These are phyloP conservation scores for Trichoderma simmonsii DNA, from an alignment of 2,329 filamentous ascomycete species.

Conservation along the genomic window DNA sequence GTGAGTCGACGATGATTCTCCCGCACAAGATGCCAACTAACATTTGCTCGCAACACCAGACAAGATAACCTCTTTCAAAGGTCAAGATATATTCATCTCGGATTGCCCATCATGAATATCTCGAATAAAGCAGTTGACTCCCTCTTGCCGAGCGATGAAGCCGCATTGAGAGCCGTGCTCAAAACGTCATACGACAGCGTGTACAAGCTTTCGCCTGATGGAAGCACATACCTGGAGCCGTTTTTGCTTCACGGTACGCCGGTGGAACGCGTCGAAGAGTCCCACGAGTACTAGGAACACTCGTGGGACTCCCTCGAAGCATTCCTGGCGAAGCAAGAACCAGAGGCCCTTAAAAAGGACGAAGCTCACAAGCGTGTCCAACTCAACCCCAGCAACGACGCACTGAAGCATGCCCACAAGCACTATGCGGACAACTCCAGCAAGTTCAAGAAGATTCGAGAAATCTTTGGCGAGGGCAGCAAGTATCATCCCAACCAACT, in stretches of 20 bases:
- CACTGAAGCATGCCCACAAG: constrained; percentile 22
- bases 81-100: background rate
- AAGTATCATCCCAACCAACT: constrained; percentile 39
- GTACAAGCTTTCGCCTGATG: constrained; percentile 21
- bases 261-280: constrained; percentile 29
- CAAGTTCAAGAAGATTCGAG: constrained; percentile 34
- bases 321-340: constrained; percentile 28
- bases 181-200: background rate
- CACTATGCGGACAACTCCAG: constrained; percentile 32
- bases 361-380: background rate
- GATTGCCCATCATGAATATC: background rate
- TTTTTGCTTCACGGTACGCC: constrained; percentile 28
- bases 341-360: constrained; percentile 25
- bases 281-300: constrained; percentile 30
- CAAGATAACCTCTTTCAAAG: background rate
- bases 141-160: background rate
- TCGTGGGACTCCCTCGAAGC: constrained; percentile 32
- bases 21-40: background rate
- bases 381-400: constrained; percentile 18
- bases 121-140: background rate
- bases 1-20: background rate
- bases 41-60: background rate
- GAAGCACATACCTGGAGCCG: constrained; percentile 26
- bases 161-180: background rate
- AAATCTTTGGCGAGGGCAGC: constrained; percentile 32